Evolutionary conservation across 805 yeast genomes (phyloP), one percentile per base, ranked within the genome.

Genomic region (Candida hungchunana): DNA sequence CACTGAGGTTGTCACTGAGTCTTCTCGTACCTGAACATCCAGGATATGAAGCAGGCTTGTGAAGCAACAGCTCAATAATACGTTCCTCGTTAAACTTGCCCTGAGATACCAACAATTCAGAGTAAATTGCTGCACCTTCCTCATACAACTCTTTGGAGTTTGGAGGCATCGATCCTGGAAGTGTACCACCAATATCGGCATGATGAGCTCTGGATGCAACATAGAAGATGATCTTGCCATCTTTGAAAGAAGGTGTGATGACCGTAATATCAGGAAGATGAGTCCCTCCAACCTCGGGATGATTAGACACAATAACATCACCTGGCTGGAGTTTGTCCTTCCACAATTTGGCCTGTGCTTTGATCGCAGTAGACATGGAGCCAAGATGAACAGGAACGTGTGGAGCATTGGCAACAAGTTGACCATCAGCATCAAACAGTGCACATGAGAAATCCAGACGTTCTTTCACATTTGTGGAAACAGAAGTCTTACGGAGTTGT

Each of bases 81-180:
- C 77, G 71, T 12, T 69, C 82, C 45, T 83, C 87, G 51, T 88
- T 88, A 55, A 89, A 89, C 29, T 63, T 64, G 3, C 95, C 95
- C 36, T 73, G 64, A 21, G 69, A 61, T 7, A 88, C 90, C 12
- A 90, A 67, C 41, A 83, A 68, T 55, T 82, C 89, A 1, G 93
- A 79, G 50, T 76, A 73, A 23, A 90, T 87, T 3, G 85, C 76
- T 3, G 96, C 96, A 29, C 97, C 97, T 61, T 89, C 97, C 54
- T 89, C 89, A 68, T 77, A 82, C 26, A 90, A 62, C 40, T 79
- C 78, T 51, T 79, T 85, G 2, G 96, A 86, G 53, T 82, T 79
- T 8, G 96, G 95, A 12, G 97, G 96, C 88, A 89, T 87, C 0
- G 95, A 82, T 1, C 97, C 97, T 1, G 97, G 95, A 23, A 86